Evolutionary conservation across 345 rosid species (phyloP).

Genomic region (Boechera retrofracta): DNA sequence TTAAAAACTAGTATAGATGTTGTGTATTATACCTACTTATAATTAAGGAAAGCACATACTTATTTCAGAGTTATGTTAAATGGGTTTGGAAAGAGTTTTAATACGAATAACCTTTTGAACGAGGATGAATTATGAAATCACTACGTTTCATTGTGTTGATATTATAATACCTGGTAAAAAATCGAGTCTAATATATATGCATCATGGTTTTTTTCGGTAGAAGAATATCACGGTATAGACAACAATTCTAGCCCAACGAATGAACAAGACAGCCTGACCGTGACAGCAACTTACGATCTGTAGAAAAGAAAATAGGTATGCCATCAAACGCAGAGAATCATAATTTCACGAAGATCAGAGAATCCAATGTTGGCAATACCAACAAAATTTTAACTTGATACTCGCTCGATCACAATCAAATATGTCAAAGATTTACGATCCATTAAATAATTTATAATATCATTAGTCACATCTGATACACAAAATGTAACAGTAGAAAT

Average conservation of each 20-base stretch:
- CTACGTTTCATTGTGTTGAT: not conserved
- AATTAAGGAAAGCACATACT: no score
- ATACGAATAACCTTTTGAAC: not conserved
- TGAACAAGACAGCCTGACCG: no score
- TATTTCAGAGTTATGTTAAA: not conserved
- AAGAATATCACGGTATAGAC: no score
- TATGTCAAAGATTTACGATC: not conserved
- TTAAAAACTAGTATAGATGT: no score
- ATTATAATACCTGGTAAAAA: no score
- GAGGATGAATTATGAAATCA: slow-evolving; percentile 9
- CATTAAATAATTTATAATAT: not conserved
- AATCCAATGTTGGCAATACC: not conserved
- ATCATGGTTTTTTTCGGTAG: no score
- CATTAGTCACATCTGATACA: not conserved
- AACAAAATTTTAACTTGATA: not conserved
- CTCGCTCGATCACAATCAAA: not conserved
- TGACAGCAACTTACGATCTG: no score
- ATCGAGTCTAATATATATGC: no score
- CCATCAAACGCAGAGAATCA: no score
- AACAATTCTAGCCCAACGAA: no score
- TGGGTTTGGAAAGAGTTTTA: not conserved
- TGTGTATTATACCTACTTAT: no score
- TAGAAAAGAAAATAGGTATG: no score
- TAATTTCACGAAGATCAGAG: not conserved
- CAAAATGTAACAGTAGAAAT: not conserved